Percentiles rank a stretch among this genome's conserved stretches.
phyloP scores from a whole-genome alignment of 345 rosid species.

The Ceriops tagal region DNA sequence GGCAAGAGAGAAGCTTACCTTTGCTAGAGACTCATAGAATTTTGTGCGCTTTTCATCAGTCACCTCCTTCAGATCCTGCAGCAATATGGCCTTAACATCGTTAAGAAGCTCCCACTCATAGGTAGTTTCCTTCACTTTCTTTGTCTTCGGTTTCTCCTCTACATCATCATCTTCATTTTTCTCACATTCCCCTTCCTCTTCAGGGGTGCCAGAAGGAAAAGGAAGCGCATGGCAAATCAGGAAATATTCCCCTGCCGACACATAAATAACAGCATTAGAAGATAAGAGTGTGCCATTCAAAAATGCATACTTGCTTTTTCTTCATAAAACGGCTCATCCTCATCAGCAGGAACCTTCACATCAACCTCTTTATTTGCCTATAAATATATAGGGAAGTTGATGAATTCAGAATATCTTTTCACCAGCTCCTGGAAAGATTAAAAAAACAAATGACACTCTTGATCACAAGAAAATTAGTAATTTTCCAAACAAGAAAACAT shows the following conservation, averaged over 20 bases:
- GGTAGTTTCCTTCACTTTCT: conserved; percentile 74
- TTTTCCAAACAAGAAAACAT: too few relatives aligned
- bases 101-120: conserved; percentile 90
- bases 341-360: conserved; percentile 82
- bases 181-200: conserved; percentile 55
- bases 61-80: conserved; percentile 91
- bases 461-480: too few relatives aligned
- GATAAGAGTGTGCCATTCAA: background rate
- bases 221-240: conserved; percentile 4
- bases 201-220: conserved; percentile 35
- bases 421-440: conserved; percentile 65
- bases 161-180: conserved; percentile 64
- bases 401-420: conserved; percentile 94
- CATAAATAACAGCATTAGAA: background rate
- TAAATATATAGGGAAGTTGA: conserved; percentile 83
- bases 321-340: conserved; percentile 75
- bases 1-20: conserved; percentile 42
- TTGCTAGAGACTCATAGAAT: conserved; percentile 78
- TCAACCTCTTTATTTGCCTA: conserved; percentile 98
- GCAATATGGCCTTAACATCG: conserved; percentile 96
- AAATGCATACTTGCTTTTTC: conserved; percentile 59
- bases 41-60: conserved; percentile 87
- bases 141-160: conserved; percentile 76
- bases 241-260: background rate
- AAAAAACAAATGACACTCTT: background rate